Base-by-base conservation (phyloP, 345 rosid species). In the Acer yangbiense region DNA sequence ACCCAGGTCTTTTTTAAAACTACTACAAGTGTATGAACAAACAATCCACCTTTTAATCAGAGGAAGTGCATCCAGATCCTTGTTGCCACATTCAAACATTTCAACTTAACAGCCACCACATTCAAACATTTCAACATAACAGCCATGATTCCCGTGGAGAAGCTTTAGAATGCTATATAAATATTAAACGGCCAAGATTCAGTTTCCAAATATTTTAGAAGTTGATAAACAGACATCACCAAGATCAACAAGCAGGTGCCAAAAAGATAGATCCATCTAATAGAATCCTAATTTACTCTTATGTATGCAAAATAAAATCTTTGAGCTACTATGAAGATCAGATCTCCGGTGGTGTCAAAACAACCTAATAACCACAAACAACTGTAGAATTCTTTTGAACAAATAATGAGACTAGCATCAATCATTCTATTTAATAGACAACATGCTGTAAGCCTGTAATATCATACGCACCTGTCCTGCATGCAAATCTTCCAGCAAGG, bases 391-490 rank as follows among this genome's bases (percentile, higher is more conserved):
- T 16, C 14, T 39, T 13, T 72, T 58, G 35, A 39, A 11, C 7
- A 27, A n/a, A 72, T 21, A n/a, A 39, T 61, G 35, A 72, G 16
- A 35, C 43, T 6, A 1, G 17, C 20, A 23, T 41, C 43, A 25
- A 9, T 23, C 58, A 7, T 41, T 62, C 25, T 27, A 14, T 74
- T 29, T 64, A 27, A 27, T 20, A 75, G 1, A 68, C 6, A 43
- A 44, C 20, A 32, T 9, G 9, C 52, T 50, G 17, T 5, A 35
- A 35, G 39, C 39, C 39, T 35, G 39, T 9, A 54, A 39, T 11
- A 41, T 61, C 68, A 20, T 50, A 61, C 75, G 9, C 50, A 73
- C 80, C 78, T 68, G 41, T 35, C 44, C 57, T 32, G 23, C 27
- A 68, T 54, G 21, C 9, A 21, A 32, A 14, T 62, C 58, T 44